phyloP scores from a whole-genome alignment of 495 filamentous ascomycete species.

The Tuber microsphaerosporum region DNA sequence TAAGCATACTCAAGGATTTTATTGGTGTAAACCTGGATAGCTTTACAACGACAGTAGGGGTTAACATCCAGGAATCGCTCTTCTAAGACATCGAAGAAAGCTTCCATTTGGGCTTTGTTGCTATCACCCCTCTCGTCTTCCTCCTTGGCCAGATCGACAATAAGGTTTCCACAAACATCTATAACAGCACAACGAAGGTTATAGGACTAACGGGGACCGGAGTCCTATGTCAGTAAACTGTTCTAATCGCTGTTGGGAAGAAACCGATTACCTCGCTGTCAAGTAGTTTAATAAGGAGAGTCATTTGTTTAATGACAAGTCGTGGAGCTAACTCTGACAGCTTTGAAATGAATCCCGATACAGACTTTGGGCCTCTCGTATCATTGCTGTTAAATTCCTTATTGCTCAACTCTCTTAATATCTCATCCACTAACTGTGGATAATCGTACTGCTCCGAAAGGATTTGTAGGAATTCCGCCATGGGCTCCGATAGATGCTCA shows the following conservation, averaged over 20 bases:
- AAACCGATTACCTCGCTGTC: conserved; percentile 72
- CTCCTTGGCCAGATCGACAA: conserved; percentile 71
- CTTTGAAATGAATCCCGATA: conserved; percentile 91
- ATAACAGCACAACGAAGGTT: conserved; percentile 87
- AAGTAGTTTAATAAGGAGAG: conserved; percentile 79
- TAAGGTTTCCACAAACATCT: conserved; percentile 97
- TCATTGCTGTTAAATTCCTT: conserved; percentile 98
- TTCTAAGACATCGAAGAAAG: conserved; percentile 93
- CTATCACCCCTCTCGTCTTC: conserved; percentile 84
- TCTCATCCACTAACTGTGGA: conserved; percentile 88
- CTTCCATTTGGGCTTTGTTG: conserved; percentile 86
- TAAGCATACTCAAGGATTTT: conserved; percentile 63
- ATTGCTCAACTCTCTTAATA: conserved; percentile 85
- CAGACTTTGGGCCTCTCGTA: conserved; percentile 87
- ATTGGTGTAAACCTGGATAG: conserved; percentile 78
- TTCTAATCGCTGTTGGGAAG: not conserved
- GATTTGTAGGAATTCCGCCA: conserved; percentile 97
- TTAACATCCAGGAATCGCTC: conserved; percentile 95
- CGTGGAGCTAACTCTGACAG: conserved; percentile 92
- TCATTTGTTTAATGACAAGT: conserved; percentile 95
- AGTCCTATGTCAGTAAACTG: conserved; percentile 33
- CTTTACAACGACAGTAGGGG: conserved; percentile 86
- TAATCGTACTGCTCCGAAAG: conserved; percentile 96
- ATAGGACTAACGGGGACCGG: conserved; percentile 60
- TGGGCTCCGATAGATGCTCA: conserved; percentile 93